Evolutionary conservation across 495 filamentous ascomycete species (phyloP).

Genomic region (Aspergillus diversus): DNA sequence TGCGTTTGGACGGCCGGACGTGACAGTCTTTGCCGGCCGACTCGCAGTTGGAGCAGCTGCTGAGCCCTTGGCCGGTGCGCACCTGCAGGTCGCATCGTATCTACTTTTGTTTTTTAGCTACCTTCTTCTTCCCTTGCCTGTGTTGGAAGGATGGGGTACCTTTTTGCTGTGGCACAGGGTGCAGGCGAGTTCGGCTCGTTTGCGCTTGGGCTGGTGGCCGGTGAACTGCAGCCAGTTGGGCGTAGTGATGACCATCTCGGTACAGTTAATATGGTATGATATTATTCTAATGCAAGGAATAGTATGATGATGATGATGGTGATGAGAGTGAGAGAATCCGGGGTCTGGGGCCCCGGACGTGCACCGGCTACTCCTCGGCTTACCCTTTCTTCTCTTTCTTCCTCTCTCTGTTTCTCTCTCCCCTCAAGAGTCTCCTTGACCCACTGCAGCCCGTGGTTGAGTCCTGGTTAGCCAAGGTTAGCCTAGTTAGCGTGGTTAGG

Average conservation of each 20-base stretch:
- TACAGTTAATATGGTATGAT: not conserved
- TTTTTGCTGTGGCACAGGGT: conserved; percentile 41
- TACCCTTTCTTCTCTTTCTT: not conserved
- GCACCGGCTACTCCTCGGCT: no score
- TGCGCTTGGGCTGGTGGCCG: conserved; percentile 33
- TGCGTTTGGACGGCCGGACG: conserved; percentile 20
- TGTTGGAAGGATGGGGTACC: conserved; percentile 11
- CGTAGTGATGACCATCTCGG: not conserved
- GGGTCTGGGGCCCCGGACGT: no score
- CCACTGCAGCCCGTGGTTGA: not conserved
- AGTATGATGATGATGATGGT: no score
- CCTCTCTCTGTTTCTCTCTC: not conserved
- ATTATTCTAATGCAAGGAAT: not conserved
- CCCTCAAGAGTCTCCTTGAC: not conserved
- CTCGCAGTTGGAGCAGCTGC: conserved; percentile 35
- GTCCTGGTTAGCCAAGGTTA: no score
- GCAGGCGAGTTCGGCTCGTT: conserved; percentile 40
- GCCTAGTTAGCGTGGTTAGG: no score
- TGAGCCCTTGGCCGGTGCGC: conserved; percentile 27
- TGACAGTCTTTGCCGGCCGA: conserved; percentile 31
- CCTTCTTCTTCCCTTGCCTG: not conserved
- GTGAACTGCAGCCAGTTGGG: conserved; percentile 22
- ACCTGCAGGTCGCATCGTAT: conserved; percentile 41
- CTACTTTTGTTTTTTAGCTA: conserved; percentile 15
- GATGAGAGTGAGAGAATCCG: no score